Percentiles rank a stretch among this genome's conserved stretches.
These are phyloP conservation scores for Entophlyctis luteolus DNA, from an alignment of 192 early-diverging fungal species.

Conservation along the genomic window DNA sequence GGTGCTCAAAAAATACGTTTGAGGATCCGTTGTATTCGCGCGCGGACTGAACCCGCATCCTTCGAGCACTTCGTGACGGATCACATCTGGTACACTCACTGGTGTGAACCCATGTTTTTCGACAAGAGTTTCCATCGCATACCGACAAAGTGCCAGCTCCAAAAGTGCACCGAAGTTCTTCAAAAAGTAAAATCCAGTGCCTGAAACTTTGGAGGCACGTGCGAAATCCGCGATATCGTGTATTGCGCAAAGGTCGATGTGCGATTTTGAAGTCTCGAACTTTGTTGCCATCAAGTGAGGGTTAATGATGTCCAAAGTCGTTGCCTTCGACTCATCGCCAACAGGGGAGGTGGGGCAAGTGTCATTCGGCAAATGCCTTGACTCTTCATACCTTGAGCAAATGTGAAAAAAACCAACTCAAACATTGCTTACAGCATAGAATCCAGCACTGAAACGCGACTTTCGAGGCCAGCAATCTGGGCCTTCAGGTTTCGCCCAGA, in stretches of 20 bases:
- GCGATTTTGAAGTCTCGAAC: slow-evolving; percentile 47
- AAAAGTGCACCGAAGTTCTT: slow-evolving; percentile 81
- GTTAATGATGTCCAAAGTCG: slow-evolving; percentile 47
- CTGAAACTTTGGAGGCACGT: slow-evolving; percentile 72
- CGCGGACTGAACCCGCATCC: slow-evolving; percentile 89
- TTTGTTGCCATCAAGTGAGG: slow-evolving; percentile 30
- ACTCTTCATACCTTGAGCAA: slow-evolving; percentile 42
- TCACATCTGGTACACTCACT: slow-evolving; percentile 77
- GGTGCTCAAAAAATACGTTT: slow-evolving; percentile 72
- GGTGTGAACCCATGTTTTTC: slow-evolving; percentile 66
- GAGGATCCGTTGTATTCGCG: slow-evolving; percentile 60
- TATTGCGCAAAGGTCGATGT: slow-evolving; percentile 62
- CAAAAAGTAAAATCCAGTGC: slow-evolving; percentile 82
- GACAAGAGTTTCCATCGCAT: slow-evolving; percentile 72
- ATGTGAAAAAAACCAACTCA: not conserved
- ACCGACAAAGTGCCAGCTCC: slow-evolving; percentile 84
- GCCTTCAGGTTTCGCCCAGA: slow-evolving; percentile 60
- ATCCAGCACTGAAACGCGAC: slow-evolving; percentile 47
- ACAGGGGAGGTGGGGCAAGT: slow-evolving; percentile 71
- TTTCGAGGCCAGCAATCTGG: slow-evolving; percentile 51
- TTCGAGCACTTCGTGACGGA: slow-evolving; percentile 72
- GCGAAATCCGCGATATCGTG: slow-evolving; percentile 79
- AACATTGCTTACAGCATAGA: slow-evolving; percentile 32
- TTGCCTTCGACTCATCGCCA: slow-evolving; percentile 67
- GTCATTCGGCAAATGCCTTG: slow-evolving; percentile 71